Conservation (phyloP, 306 rosid genomes). For the Cotoneaster glaucophyllus region DNA sequence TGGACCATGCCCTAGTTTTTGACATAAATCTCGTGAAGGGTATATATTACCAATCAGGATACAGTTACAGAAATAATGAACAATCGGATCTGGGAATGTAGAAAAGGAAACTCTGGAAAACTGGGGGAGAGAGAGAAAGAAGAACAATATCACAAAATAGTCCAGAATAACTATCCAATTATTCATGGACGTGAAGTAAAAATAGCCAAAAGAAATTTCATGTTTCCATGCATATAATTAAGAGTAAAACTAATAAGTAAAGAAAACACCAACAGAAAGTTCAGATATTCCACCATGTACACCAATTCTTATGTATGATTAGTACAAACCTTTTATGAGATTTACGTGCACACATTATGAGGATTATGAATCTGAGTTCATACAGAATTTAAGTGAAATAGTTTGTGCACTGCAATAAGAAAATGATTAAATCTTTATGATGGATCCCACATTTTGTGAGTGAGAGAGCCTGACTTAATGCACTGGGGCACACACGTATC, state of each 20-base stretch:
- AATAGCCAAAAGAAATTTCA: neutral
- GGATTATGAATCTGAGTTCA: neutral
- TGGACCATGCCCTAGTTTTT: slow-evolving; percentile 12
- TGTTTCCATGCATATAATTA: neutral
- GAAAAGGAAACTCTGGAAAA: neutral
- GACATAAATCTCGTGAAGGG: slow-evolving; percentile 10
- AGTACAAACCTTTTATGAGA: slow-evolving; percentile 25
- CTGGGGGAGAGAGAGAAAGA: neutral
- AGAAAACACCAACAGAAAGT: neutral
- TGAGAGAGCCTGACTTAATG: too few species aligned
- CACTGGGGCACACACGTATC: too few species aligned
- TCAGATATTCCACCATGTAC: slow-evolving; percentile 14
- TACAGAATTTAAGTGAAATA: neutral
- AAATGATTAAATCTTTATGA: neutral
- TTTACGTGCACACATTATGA: neutral
- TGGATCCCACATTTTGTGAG: neutral
- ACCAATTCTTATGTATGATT: neutral
- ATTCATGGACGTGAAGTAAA: slow-evolving; percentile 6
- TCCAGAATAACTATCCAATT: slow-evolving; percentile 18
- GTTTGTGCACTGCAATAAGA: neutral
- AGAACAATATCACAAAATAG: neutral
- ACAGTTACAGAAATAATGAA: neutral
- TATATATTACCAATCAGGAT: slow-evolving; percentile 1
- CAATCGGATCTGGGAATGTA: slow-evolving; percentile 12
- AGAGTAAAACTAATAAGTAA: neutral